A percentile compares a stretch with the other conserved stretches of the same genome.
Evolutionary conservation across 805 yeast species (phyloP).

Genomic region (Isabelozyma heimii): DNA sequence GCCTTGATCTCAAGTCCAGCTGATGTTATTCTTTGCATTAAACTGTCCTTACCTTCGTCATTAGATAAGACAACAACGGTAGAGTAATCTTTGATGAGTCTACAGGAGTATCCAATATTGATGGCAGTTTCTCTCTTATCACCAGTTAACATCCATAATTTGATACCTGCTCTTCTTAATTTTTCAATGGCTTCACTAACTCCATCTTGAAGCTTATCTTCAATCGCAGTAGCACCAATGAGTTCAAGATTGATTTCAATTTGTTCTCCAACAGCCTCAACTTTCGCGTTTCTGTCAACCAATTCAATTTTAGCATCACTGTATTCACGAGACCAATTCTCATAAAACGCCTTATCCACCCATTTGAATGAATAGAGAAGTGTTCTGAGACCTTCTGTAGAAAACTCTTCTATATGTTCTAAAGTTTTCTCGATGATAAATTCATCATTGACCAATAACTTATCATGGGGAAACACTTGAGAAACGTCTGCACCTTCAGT

Average conservation of each 20-base stretch:
- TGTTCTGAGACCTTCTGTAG: conserved; percentile 93
- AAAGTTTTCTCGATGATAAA: conserved; percentile 79
- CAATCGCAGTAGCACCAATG: conserved; percentile 94
- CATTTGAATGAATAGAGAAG: conserved; percentile 78
- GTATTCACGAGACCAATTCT: conserved; percentile 64
- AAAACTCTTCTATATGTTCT: conserved; percentile 89
- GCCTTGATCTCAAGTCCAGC: conserved; percentile 70
- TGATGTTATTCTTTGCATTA: conserved; percentile 68
- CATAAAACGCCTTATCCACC: conserved; percentile 58
- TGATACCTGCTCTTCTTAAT: conserved; percentile 87
- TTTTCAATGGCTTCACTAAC: conserved; percentile 94
- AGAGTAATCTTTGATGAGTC: conserved; percentile 88
- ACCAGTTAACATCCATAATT: conserved; percentile 98
- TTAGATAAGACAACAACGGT: conserved; percentile 71
- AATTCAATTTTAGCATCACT: conserved; percentile 76
- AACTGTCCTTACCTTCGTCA: conserved; percentile 47
- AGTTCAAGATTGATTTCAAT: conserved; percentile 70
- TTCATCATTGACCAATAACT: conserved; percentile 65
- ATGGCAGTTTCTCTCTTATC: conserved; percentile 98
- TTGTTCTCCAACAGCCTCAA: conserved; percentile 69
- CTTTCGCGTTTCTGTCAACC: conserved; percentile 58
- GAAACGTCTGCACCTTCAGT: neutral
- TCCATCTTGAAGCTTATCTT: conserved; percentile 95
- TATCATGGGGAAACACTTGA: conserved; percentile 41
- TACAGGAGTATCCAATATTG: conserved; percentile 93